A percentile compares a stretch with the other conserved stretches of the same genome.
Conservation (phyloP, 495 filamentous ascomycete species). For the Tuber brumale region DNA sequence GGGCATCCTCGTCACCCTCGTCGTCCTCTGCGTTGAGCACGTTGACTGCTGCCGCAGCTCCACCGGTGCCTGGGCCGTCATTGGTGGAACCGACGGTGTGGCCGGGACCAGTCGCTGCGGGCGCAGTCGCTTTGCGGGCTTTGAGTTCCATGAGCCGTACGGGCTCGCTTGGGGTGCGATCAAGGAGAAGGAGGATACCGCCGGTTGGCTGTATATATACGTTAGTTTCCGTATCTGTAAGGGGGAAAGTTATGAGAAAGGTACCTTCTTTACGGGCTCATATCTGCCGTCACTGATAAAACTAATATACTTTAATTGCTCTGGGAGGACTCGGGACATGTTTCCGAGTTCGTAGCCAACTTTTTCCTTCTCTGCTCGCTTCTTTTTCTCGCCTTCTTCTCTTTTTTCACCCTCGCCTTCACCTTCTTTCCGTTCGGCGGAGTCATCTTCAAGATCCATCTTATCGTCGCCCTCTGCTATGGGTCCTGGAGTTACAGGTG, state of each 20-base stretch:
- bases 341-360: conserved; percentile 93
- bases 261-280: conserved; percentile 90
- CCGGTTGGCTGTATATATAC: conserved; percentile 70
- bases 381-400: conserved; percentile 58
- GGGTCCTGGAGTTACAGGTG: conserved; percentile 61
- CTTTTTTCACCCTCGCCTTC: conserved; percentile 56
- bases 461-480: conserved; percentile 58
- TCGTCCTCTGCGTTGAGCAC: conserved; percentile 78
- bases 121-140: conserved; percentile 55
- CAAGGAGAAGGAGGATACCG: conserved; percentile 82
- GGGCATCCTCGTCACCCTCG: conserved; percentile 75
- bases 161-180: conserved; percentile 70
- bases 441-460: conserved; percentile 67
- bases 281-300: conserved; percentile 77
- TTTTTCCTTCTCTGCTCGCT: conserved; percentile 93
- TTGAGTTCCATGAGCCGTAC: conserved; percentile 77
- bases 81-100: conserved; percentile 36
- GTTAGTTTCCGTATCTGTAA: background rate
- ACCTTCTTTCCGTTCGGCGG: conserved; percentile 51
- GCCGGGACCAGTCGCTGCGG: conserved; percentile 41
- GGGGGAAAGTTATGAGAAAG: conserved; percentile 37
- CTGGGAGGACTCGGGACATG: conserved; percentile 89
- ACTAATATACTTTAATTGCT: conserved; percentile 89
- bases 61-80: conserved; percentile 43
- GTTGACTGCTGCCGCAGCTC: conserved; percentile 68